Evolutionary conservation across 805 yeast species (phyloP), one percentile per base, ranked within the genome.

Genomic region (Candida namnaoensis): DNA sequence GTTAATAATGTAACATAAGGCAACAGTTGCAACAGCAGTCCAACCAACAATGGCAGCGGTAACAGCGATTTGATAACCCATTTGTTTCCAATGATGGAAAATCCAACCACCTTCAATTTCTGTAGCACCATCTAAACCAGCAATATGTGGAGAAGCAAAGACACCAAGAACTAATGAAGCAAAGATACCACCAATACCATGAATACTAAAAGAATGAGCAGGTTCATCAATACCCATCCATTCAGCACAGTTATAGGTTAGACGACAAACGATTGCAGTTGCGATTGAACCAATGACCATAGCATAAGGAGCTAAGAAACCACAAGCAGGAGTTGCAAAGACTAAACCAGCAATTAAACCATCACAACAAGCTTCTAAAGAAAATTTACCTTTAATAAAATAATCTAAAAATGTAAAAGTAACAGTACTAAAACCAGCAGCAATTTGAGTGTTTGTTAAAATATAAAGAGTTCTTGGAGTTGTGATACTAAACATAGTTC

Each of bases 251-350:
- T 87, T 80, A 40, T 96, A 90, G 38, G 95, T 71, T 53, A 82
- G 80, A 67, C 91, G 90, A 72, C 98, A 91, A 28, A 81, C 76
- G 12, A 80, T 58, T 15, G 95, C 95, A 1, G 96, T 70, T 8
- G 77, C 71, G 26, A 86, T 68, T 2, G 97, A 95, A 47, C 88
- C 78, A 24, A 88, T 72, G 7, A 86, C 82, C 7, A 95, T 81
- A 1, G 90, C 96, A 88, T 96, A 93, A 39, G 90, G 70, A 4
- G 96, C 93, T 44, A 91, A 83, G 56, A 78, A 72, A 14, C 98
- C 98, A 35, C 95, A 82, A 15, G 95, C 78, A 19, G 99, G 98
- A 1, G 99, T 91, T 2, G 96, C 96, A 5, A 97, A 97, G n/a
- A 91, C 98, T 34, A 91, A 73, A 3, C 98, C 99, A 19, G 95